phyloP scores from a whole-genome alignment of 2,329 filamentous ascomycete species.

The Pseudopithomyces maydicus region DNA sequence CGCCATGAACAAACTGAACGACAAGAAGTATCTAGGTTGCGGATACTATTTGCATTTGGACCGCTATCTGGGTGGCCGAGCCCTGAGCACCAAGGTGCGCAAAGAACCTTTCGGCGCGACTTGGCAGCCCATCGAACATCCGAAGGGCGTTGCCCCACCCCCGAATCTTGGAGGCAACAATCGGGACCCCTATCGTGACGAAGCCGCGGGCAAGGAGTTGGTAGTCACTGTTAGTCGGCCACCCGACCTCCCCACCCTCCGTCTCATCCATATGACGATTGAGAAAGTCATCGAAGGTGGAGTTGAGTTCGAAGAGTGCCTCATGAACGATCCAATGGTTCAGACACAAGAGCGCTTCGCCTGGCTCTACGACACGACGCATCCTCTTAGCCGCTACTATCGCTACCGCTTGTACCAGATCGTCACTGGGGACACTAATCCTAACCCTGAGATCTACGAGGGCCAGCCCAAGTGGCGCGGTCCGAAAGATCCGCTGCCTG shows the following conservation, averaged over 20 bases:
- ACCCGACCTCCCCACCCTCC: slow-evolving; percentile 75
- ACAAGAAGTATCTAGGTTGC: slow-evolving; percentile 39
- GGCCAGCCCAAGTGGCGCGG: slow-evolving; percentile 67
- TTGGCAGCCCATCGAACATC: slow-evolving; percentile 31
- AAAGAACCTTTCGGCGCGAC: slow-evolving; percentile 38
- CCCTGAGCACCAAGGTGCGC: slow-evolving; percentile 27
- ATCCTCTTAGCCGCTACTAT: slow-evolving; percentile 80
- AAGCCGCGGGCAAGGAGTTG: slow-evolving; percentile 24
- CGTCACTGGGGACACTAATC: slow-evolving; percentile 59
- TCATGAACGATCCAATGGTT: slow-evolving; percentile 86
- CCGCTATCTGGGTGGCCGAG: slow-evolving; percentile 33
- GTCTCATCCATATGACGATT: slow-evolving; percentile 85
- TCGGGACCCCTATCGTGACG: slow-evolving; percentile 26
- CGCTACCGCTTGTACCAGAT: slow-evolving; percentile 90
- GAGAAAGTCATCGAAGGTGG: slow-evolving; percentile 81
- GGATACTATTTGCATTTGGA: slow-evolving; percentile 43
- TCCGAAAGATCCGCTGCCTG: slow-evolving; percentile 74
- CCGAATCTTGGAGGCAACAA: slow-evolving; percentile 31
- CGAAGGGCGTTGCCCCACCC: slow-evolving; percentile 36
- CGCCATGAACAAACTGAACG: slow-evolving; percentile 38
- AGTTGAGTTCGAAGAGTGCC: slow-evolving; percentile 84
- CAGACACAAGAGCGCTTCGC: slow-evolving; percentile 89
- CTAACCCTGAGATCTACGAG: slow-evolving; percentile 31
- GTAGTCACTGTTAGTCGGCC: slow-evolving; percentile 66
- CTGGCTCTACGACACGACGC: slow-evolving; percentile 86